Percentiles rank a stretch among this genome's conserved stretches.
Evolutionary conservation across 148 eudicot species (phyloP).

Genomic region (Beta vulgaris): DNA sequence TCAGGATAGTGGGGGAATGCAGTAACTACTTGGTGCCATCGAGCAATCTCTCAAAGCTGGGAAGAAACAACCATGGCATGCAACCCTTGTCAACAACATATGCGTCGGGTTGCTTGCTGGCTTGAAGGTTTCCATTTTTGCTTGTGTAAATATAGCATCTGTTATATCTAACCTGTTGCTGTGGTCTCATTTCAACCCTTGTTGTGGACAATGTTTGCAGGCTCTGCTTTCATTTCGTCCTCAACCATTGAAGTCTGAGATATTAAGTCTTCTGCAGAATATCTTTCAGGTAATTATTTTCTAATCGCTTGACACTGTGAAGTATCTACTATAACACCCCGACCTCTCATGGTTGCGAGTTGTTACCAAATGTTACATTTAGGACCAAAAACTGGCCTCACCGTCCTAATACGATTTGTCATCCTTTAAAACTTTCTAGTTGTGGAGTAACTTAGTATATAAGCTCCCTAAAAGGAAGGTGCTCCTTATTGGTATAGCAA

Average conservation of each 20-base stretch:
- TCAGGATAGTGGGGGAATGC: slow-evolving; percentile 87
- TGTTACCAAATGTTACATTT: too few relatives aligned
- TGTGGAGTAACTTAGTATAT: too few relatives aligned
- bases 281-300: slow-evolving; percentile 73
- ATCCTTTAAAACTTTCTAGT: too few relatives aligned
- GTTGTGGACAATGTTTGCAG: slow-evolving; percentile 42
- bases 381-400: too few relatives aligned
- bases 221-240: slow-evolving; percentile 74
- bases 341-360: too few relatives aligned
- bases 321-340: too few relatives aligned
- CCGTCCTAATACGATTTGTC: too few relatives aligned
- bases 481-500: too few relatives aligned
- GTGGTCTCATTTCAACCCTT: slow-evolving; percentile 14
- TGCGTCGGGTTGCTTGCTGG: slow-evolving; percentile 94
- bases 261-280: slow-evolving; percentile 62
- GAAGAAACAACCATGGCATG: slow-evolving; percentile 76
- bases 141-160: slow-evolving; percentile 12
- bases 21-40: slow-evolving; percentile 67
- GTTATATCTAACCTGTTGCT: slow-evolving; percentile 12
- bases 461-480: too few relatives aligned
- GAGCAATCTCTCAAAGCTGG: slow-evolving; percentile 87
- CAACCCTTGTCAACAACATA: slow-evolving; percentile 68
- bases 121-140: slow-evolving; percentile 60
- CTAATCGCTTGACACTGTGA: background rate
- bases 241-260: slow-evolving; percentile 71